These are phyloP conservation scores for Phytophthora fragariaefolia DNA, from an alignment of 352 stramenopile species.

Conservation along the genomic window DNA sequence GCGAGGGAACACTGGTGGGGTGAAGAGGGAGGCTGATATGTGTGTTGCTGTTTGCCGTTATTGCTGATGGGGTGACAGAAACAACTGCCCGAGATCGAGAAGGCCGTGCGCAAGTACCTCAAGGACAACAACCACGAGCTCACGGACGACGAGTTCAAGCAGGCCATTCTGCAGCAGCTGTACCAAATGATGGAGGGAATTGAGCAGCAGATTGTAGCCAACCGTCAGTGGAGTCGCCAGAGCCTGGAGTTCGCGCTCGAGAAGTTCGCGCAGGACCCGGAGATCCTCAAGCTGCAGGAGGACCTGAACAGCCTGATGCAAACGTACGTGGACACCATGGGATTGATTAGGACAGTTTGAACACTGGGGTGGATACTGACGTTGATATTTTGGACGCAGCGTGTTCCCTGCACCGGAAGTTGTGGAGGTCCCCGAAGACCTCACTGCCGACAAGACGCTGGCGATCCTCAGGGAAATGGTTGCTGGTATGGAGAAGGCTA, in stretches of 20 bases:
- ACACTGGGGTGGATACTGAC: conserved; percentile 8
- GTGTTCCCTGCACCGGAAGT: conserved; percentile 62
- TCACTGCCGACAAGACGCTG: conserved; percentile 76
- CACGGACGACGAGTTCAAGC: conserved; percentile 76
- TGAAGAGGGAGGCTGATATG: conserved; percentile 1
- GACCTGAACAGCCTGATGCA: conserved; percentile 78
- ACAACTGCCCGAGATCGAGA: conserved; percentile 74
- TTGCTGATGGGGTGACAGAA: conserved; percentile 39
- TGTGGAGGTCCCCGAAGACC: conserved; percentile 67
- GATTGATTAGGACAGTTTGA: not conserved
- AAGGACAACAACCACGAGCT: conserved; percentile 73
- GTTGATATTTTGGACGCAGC: conserved; percentile 27
- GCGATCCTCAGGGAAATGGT: conserved; percentile 73
- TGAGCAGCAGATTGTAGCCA: conserved; percentile 68
- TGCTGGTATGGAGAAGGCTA: conserved; percentile 79
- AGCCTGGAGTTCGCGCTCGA: conserved; percentile 70
- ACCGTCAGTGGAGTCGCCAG: conserved; percentile 66
- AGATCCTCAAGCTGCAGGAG: conserved; percentile 67
- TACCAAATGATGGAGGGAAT: conserved; percentile 78
- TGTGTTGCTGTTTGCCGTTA: conserved; percentile 4
- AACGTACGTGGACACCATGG: conserved; percentile 35
- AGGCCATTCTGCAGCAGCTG: conserved; percentile 74
- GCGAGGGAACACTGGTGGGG: not conserved
- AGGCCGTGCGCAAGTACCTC: conserved; percentile 66
- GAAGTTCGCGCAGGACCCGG: conserved; percentile 63